Evolutionary conservation across 306 rosid genomes (phyloP).

Genomic region (Medicago ruthenica): DNA sequence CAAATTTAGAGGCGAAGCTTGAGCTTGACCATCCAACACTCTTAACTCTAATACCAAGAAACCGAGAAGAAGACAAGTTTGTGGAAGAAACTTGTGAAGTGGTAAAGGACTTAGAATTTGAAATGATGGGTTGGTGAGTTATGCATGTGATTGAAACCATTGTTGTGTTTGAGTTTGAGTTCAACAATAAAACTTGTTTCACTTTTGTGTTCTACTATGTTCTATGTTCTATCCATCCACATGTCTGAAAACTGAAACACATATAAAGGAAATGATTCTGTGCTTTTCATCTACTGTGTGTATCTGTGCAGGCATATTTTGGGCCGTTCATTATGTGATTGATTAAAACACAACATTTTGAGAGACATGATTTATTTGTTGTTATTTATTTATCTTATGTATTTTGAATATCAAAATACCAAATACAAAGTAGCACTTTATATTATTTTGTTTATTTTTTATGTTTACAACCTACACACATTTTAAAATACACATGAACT

Average conservation of each 20-base stretch:
- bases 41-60: conserved; percentile 54
- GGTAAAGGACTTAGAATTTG: conserved; percentile 45
- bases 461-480: too few species aligned
- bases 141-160: conserved; percentile 82
- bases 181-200: conserved; percentile 10
- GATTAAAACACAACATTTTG: not conserved
- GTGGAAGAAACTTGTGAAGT: conserved; percentile 42
- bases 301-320: not conserved
- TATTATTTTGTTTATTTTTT: too few species aligned
- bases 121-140: conserved; percentile 52
- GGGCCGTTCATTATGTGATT: not conserved
- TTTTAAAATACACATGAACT: too few species aligned
- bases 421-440: too few species aligned
- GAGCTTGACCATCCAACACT: conserved; percentile 47
- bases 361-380: too few species aligned
- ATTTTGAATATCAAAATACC: too few species aligned
- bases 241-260: conserved; percentile 24
- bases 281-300: not conserved
- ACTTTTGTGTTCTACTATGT: not conserved
- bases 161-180: conserved; percentile 45
- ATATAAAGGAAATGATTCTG: conserved; percentile 7
- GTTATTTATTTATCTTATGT: too few species aligned
- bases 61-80: conserved; percentile 52
- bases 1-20: conserved; percentile 47
- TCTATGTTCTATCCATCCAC: conserved; percentile 54